Percentiles rank a stretch among this genome's conserved stretches.
Conservation (phyloP, 106 monocot species). For the Dioscorea zingiberensis region DNA sequence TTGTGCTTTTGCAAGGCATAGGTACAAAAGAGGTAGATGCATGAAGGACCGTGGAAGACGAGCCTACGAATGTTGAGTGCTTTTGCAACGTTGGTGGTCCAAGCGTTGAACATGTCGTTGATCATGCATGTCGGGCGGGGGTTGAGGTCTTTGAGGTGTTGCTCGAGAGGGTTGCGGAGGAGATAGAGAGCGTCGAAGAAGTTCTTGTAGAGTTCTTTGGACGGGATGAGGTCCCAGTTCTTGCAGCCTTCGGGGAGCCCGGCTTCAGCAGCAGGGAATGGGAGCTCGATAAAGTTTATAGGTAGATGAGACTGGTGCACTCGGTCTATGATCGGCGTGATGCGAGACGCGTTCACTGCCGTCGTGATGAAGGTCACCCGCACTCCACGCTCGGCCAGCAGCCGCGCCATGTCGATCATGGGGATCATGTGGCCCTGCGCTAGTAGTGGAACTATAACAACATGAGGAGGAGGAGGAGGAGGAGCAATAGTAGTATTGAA, state of each 20-base stretch:
- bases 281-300: slow-evolving; percentile 28
- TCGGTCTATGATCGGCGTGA: slow-evolving; percentile 19
- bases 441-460: slow-evolving; percentile 41
- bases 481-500: too few relatives aligned
- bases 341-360: slow-evolving; percentile 32
- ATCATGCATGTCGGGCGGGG: slow-evolving; percentile 34
- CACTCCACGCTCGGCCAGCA: slow-evolving; percentile 45
- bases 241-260: slow-evolving; percentile 51
- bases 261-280: slow-evolving; percentile 28
- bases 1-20: slow-evolving; percentile 5
- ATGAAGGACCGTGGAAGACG: slow-evolving; percentile 28
- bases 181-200: slow-evolving; percentile 25
- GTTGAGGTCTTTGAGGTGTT: background rate
- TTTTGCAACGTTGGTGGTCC: slow-evolving; percentile 22
- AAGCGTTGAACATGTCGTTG: slow-evolving; percentile 25
- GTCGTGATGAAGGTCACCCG: slow-evolving; percentile 48
- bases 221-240: slow-evolving; percentile 16
- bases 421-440: slow-evolving; percentile 73
- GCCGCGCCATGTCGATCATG: slow-evolving; percentile 41
- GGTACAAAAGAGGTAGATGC: slow-evolving; percentile 23
- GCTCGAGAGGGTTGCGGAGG: slow-evolving; percentile 22
- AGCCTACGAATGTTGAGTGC: slow-evolving; percentile 31
- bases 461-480: slow-evolving; percentile 27
- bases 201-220: background rate
- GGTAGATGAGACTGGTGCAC: slow-evolving; percentile 4